Evolutionary conservation across 257 asterid species (phyloP), one percentile per base, ranked within the genome.

Genomic region (Przewalskia tangutica): DNA sequence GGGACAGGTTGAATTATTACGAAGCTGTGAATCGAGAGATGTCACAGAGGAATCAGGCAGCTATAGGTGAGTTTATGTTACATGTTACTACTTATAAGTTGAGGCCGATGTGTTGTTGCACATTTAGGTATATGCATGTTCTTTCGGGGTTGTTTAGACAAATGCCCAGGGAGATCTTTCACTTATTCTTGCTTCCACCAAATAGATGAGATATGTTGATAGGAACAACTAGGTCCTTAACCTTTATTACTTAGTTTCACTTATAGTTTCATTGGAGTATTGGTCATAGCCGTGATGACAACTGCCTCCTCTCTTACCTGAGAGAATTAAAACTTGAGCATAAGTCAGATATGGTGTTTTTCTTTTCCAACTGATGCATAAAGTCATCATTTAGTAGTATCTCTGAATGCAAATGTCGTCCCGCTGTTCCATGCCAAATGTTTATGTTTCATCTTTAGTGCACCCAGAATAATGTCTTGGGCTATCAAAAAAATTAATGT

Each of bases 1-100:
- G 88, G 89, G 98, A 96, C 85, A 91, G 87, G 85, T 95, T 96
- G 67, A 97, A 77, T 84, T 96, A 94, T 85, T 94, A 93, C 42
- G 97, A 94, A 85, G 92, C 99, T 77, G 97, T 94, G 86, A 96
- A 93, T 84, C 92, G 90, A 86, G 97, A 96, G 90, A 94, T 96
- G 99, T 96, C 98, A 73, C 98, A 93, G 81, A 90, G 99, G 87
- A 96, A 94, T 87, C 99, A 96, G 90, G 96, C 93, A 91, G 90
- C 93, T 63, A 85, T 96, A 36, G 99, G 99, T 94, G 84, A 89
- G 94, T 81, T 83, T 23, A 90, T 67, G 73, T 3, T 54, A 34
- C 38, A 55, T 38, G 23, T 8, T 56, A 9, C 63, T 71, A 32
- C 79, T 20, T 59, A 46, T 20, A 44, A 40, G 36, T 38, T 38